Percentiles rank a stretch among this genome's conserved stretches.
These are phyloP conservation scores for Cryptosporidium bovis DNA, from an alignment of 169 alveolate genomes.

Conservation along the genomic window DNA sequence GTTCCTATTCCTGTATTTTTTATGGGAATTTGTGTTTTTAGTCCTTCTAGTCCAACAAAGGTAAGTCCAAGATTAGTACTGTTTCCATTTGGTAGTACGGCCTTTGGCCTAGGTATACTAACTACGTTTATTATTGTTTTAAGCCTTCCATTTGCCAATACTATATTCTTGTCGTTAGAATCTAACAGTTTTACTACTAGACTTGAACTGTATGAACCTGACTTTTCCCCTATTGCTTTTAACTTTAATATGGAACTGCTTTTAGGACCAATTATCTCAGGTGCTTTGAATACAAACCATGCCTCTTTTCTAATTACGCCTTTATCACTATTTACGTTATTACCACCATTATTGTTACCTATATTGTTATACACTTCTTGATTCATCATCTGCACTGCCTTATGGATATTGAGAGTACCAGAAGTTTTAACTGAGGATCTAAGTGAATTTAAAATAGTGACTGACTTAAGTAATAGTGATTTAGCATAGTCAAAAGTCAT, in stretches of 20 bases:
- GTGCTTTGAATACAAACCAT: slow-evolving; percentile 40
- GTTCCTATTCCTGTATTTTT: slow-evolving; percentile 62
- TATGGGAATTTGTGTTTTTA: slow-evolving; percentile 35
- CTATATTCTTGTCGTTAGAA: slow-evolving; percentile 39
- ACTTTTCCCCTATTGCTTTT: slow-evolving; percentile 55
- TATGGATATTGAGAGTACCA: slow-evolving; percentile 51
- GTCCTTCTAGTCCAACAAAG: slow-evolving; percentile 60
- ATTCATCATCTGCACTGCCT: slow-evolving; percentile 65
- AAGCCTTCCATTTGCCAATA: slow-evolving; percentile 34
- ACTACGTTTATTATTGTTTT: slow-evolving; percentile 48
- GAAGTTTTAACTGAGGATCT: slow-evolving; percentile 59
- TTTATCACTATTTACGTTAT: neutral
- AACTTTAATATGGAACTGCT: slow-evolving; percentile 22
- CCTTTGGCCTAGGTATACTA: slow-evolving; percentile 61
- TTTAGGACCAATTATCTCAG: slow-evolving; percentile 64
- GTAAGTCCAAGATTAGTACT: slow-evolving; percentile 63
- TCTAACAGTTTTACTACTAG: slow-evolving; percentile 23
- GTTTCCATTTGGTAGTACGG: slow-evolving; percentile 60
- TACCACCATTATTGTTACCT: neutral
- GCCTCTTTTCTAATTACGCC: neutral
- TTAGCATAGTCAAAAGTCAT: slow-evolving; percentile 62
- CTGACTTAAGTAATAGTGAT: slow-evolving; percentile 37
- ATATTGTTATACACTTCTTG: slow-evolving; percentile 29
- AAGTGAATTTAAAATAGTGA: slow-evolving; percentile 19
- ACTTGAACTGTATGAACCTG: slow-evolving; percentile 46